Base-by-base conservation (phyloP, 2,329 filamentous ascomycete species). In the Diplodia mutila region DNA sequence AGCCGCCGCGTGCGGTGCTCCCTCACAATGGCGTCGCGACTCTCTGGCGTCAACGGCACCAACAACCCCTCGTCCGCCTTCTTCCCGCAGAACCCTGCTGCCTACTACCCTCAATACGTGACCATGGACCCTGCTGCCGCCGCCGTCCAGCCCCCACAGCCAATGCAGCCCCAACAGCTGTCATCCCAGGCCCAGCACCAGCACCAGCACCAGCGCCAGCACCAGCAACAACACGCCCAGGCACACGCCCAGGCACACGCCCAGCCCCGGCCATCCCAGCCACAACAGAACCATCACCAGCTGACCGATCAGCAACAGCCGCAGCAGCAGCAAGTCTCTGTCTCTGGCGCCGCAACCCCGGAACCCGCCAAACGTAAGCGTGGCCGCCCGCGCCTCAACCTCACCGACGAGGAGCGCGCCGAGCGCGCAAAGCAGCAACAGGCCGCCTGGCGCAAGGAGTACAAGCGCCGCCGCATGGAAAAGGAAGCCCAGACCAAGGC, bases 401-500 rank as follows among this genome's bases (percentile, higher is more conserved):
- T 67, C 46, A 67, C 54, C 32, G 65, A 67, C 18, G 54, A 61
- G 54, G 65, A 67, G 65, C 65, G 65, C 34, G 34, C 65, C 32
- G 53, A 57, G 27, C 54, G 65, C 12, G 54, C 65, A 12, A 57
- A 57, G 27, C 53, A 67, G 49, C 65, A 67, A 48, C 65, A 67
- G 27, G 65, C 65, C 37, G 54, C 54, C 21, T 67, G 65, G 65
- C 65, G 65, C 54, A 48, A 46, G 32, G 65, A 67, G 55, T 49
- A 67, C 48, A 59, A 61, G 48, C 54, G 55, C 25, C 54, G 54
- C 32, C 46, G 46, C 25, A 21, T 32, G 42, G 54, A 61, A 27
- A 51, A 55, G 0, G 70, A 76, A 4, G 81, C 83, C 2, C 89
- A 89, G 0, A 81, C 85, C 42, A 75, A 80, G 14, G 85, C 81